Evolutionary conservation across 192 early-diverging fungal species (phyloP), one percentile per base, ranked within the genome.

Genomic region (Polychytrium aggregatum): DNA sequence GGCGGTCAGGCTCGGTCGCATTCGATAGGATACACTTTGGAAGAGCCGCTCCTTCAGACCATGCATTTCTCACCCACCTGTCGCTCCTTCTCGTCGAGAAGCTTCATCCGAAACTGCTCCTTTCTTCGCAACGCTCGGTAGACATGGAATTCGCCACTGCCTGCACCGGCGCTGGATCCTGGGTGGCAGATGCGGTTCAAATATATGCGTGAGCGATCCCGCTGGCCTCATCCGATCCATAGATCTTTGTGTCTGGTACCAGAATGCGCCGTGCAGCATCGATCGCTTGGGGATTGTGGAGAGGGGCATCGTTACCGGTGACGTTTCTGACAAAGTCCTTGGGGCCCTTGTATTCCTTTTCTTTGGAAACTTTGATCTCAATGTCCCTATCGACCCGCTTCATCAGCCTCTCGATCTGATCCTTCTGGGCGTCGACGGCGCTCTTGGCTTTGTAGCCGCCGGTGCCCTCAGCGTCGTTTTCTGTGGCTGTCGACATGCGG

Each of bases 81-180:
- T 41, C 67, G 70, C 16, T 74, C 70, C 37, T 76, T 69, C 37
- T 81, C 67, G 0, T 92, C 89, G 78, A 95, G 81, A 7, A 71
- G 53, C 50, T 90, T 83, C 28, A 89, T 50, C 36, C 93, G 70
- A 14, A 79, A 68, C 59, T 86, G 81, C 53, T 97, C 93, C 55
- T 90, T 78, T 45, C 93, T 68, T 27, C 93, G 71, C 36, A 84
- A 65, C 20, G 86, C 82, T 56, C 90, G 64, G 51, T 97, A 97
- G 0, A 91, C 87, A 62, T 93, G 90, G 47, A 97, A 97, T 57
- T 97, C 93, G 30, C 89, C 90, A 70, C 85, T 88, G 14, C 91
- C 88, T 3, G 93, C 93, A 31, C 93, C 93, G 0, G 93, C 92
- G 63, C 85, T 89, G 13, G 90, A 95, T 24, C 92, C 86, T 57